Percentiles rank a stretch among this genome's conserved stretches.
Conservation (phyloP, 2,329 filamentous ascomycete species). For the Cercospora citrullina region DNA sequence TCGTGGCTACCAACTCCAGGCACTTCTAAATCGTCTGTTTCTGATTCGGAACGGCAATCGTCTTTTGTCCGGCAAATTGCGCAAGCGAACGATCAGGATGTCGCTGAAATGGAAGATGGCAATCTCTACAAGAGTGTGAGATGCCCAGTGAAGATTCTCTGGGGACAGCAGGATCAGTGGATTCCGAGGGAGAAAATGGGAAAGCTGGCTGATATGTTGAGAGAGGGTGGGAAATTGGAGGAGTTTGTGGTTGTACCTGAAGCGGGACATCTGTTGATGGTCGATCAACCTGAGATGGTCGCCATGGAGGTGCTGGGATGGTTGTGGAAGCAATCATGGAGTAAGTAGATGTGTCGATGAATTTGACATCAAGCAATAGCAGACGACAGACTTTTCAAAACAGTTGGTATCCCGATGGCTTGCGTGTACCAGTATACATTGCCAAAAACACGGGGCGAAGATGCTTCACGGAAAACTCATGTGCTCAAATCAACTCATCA, state of each 20-base stretch:
- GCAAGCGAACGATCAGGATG: slow-evolving; percentile 31
- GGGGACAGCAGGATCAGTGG: slow-evolving; percentile 49
- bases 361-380: neutral
- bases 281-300: slow-evolving; percentile 46
- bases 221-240: slow-evolving; percentile 35
- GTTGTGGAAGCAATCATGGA: slow-evolving; percentile 23
- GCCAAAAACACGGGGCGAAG: neutral
- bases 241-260: slow-evolving; percentile 42
- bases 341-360: neutral
- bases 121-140: slow-evolving; percentile 40
- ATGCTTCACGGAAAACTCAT: neutral
- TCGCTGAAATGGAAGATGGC: slow-evolving; percentile 43
- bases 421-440: neutral
- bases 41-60: slow-evolving; percentile 33
- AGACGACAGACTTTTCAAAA: neutral
- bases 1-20: slow-evolving; percentile 35
- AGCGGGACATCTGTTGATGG: slow-evolving; percentile 50
- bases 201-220: slow-evolving; percentile 36
- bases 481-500: neutral
- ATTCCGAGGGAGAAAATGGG: slow-evolving; percentile 45
- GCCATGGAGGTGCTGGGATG: slow-evolving; percentile 44
- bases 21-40: neutral
- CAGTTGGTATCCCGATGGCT: neutral
- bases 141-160: slow-evolving; percentile 45
- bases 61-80: slow-evolving; percentile 47